Percentiles rank a stretch among this genome's conserved stretches.
These are phyloP conservation scores for Kregervanrija delftensis DNA, from an alignment of 805 yeast genomes.

Conservation along the genomic window DNA sequence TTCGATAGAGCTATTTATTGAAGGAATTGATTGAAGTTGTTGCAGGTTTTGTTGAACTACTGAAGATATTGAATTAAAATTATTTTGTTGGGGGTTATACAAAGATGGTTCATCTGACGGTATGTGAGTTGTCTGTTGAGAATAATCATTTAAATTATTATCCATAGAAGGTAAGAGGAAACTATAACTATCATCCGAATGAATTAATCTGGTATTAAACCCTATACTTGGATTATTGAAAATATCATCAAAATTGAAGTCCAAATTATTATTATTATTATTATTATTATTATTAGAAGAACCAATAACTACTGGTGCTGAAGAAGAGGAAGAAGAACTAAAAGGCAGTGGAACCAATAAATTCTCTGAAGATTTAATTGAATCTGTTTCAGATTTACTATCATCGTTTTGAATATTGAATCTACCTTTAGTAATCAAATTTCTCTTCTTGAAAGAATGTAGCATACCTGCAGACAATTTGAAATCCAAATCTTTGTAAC, in stretches of 20 bases:
- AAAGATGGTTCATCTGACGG: too few species aligned
- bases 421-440: slow-evolving; percentile 4
- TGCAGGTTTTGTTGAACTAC: neutral
- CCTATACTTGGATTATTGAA: slow-evolving; percentile 25
- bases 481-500: slow-evolving; percentile 17
- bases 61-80: too few species aligned
- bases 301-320: neutral
- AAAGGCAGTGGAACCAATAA: neutral
- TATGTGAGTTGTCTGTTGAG: too few species aligned
- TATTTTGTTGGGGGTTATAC: too few species aligned
- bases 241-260: slow-evolving; percentile 23
- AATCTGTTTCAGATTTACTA: too few species aligned
- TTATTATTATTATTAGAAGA: neutral
- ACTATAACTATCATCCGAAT: slow-evolving; percentile 27
- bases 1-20: neutral
- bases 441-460: slow-evolving; percentile 27
- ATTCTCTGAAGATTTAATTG: too few species aligned
- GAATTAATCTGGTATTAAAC: slow-evolving; percentile 30
- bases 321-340: neutral
- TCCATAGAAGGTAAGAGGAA: slow-evolving; percentile 6
- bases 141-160: neutral
- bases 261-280: slow-evolving; percentile 8
- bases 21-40: neutral
- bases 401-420: too few species aligned
- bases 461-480: slow-evolving; percentile 30